Percentiles rank a stretch among this genome's conserved stretches.
phyloP scores from a whole-genome alignment of 148 eudicot genomes.

The Persicaria maculosa region DNA sequence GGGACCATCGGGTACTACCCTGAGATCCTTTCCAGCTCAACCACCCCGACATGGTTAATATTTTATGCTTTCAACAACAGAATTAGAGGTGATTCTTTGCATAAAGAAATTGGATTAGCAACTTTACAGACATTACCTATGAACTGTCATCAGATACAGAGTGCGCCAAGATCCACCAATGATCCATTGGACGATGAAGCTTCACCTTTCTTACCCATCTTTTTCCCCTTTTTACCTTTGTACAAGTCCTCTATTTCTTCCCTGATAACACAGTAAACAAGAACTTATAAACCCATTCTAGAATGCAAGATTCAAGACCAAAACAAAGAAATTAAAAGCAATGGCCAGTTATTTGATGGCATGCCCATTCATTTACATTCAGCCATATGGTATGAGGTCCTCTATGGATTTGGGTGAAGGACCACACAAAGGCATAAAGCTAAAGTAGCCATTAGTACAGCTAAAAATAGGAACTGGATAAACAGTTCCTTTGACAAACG shows the following conservation, averaged over 20 bases:
- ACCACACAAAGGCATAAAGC: background rate
- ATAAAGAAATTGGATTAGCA: background rate
- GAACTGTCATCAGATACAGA: constrained; percentile 50
- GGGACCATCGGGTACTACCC: no score
- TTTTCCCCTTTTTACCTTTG: constrained; percentile 50
- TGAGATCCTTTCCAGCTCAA: no score
- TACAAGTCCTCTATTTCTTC: constrained; percentile 33
- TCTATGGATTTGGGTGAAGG: background rate
- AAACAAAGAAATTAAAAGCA: background rate
- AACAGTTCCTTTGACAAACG: no score
- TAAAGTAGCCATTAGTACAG: background rate
- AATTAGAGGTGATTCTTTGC: background rate
- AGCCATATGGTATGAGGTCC: background rate
- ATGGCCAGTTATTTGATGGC: background rate
- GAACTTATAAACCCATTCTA: background rate
- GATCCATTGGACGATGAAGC: constrained; percentile 29
- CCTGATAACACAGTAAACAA: constrained; percentile 30
- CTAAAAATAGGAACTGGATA: background rate
- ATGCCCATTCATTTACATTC: background rate
- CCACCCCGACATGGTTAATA: no score
- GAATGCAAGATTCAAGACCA: background rate
- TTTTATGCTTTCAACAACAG: background rate
- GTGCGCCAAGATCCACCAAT: constrained; percentile 70
- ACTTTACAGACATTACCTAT: background rate
- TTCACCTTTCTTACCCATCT: constrained; percentile 56